Conservation (phyloP, 441 rosid genomes). For the Biscutella auriculata region DNA sequence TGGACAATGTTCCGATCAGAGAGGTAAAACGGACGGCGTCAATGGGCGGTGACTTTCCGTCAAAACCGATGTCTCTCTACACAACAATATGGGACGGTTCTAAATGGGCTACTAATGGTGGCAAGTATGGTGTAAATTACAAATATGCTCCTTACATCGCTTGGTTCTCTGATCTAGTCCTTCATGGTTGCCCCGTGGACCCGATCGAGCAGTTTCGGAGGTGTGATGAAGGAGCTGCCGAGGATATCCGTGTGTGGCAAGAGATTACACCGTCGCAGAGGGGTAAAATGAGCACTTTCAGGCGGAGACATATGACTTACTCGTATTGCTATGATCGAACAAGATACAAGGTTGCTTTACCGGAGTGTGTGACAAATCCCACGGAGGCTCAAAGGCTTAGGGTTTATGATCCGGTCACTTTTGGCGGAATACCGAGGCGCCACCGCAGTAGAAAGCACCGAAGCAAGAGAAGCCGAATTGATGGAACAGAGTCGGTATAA, state of each 20-base stretch:
- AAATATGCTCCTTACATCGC: constrained; percentile 64
- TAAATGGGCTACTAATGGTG: constrained; percentile 88
- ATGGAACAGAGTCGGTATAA: constrained; percentile 19
- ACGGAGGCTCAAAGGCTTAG: constrained; percentile 48
- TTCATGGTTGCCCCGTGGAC: constrained; percentile 68
- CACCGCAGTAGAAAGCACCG: constrained; percentile 38
- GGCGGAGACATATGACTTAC: constrained; percentile 39
- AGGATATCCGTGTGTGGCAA: not conserved
- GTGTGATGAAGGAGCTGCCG: constrained; percentile 22
- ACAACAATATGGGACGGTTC: constrained; percentile 96
- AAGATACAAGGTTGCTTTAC: constrained; percentile 33
- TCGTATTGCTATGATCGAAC: constrained; percentile 43
- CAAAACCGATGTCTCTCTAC: constrained; percentile 85
- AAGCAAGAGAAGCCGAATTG: constrained; percentile 26
- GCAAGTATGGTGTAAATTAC: constrained; percentile 76
- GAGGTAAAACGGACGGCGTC: constrained; percentile 49
- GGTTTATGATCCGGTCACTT: constrained; percentile 62
- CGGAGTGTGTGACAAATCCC: constrained; percentile 36
- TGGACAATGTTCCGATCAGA: constrained; percentile 60
- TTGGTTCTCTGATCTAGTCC: constrained; percentile 46
- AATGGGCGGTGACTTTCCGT: constrained; percentile 69
- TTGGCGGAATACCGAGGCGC: constrained; percentile 48
- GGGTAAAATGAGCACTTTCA: constrained; percentile 28
- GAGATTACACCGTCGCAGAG: constrained; percentile 17
- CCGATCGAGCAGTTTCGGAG: constrained; percentile 39